These are phyloP conservation scores for Aspergillus latus DNA, from an alignment of 2,329 filamentous ascomycete species.

Conservation along the genomic window DNA sequence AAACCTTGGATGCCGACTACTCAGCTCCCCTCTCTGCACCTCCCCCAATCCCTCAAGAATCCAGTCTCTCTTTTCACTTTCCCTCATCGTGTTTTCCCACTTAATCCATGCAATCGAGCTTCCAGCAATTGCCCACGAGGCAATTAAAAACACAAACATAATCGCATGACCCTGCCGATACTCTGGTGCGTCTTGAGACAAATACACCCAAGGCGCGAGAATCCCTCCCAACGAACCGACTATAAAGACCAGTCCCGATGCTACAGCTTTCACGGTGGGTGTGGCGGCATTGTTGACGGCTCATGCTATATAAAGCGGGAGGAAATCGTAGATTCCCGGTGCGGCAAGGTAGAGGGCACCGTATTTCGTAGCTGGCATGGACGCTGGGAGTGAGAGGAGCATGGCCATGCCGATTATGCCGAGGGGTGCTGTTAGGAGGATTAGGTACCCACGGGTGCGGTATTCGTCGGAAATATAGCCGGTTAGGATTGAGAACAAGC, in stretches of 20 bases:
- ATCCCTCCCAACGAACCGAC: constrained; percentile 4
- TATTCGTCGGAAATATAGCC: constrained; percentile 12
- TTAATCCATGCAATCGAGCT: not conserved
- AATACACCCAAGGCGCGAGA: constrained; percentile 11
- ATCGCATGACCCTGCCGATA: constrained; percentile 12
- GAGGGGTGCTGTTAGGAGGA: not conserved
- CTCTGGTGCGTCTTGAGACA: constrained; percentile 5
- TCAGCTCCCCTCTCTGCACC: constrained; percentile 1
- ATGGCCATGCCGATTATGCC: constrained; percentile 4
- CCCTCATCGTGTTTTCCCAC: constrained; percentile 1
- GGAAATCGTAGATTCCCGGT: constrained; percentile 2
- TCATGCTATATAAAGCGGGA: constrained; percentile 9
- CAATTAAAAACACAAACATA: constrained; percentile 9
- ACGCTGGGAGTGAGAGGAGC: constrained; percentile 4
- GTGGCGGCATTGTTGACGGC: constrained; percentile 9
- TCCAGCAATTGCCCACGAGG: not conserved
- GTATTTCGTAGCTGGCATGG: constrained; percentile 7
- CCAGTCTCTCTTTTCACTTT: not conserved
- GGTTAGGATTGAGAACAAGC: constrained; percentile 1
- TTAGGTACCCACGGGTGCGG: constrained; percentile 1
- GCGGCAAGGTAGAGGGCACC: constrained; percentile 7
- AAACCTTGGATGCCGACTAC: constrained; percentile 11
- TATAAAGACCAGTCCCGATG: constrained; percentile 2
- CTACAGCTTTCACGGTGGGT: not conserved
- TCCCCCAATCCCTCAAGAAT: not conserved